Percentiles rank a stretch among this genome's conserved stretches.
Evolutionary conservation across 108 stramenopile species (phyloP).

Genomic region (Phaeodactylum tricornutum): DNA sequence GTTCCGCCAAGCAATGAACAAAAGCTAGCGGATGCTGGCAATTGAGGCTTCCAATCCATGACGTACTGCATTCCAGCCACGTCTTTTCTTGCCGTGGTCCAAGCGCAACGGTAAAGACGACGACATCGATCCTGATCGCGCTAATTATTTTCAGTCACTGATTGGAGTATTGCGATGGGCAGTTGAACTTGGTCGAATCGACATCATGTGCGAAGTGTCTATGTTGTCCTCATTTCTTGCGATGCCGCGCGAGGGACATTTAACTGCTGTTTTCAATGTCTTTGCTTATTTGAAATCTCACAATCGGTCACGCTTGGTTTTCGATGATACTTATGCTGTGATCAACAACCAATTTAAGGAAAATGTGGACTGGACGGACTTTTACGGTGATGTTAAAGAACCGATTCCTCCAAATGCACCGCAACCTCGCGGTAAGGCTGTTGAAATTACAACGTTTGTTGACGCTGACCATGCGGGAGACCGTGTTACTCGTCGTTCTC

Average conservation of each 20-base stretch:
- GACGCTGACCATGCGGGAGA: conserved; percentile 36
- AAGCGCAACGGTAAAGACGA: too few species aligned
- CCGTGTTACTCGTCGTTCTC: conserved; percentile 19
- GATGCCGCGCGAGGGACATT: conserved; percentile 42
- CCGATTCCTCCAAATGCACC: conserved; percentile 11
- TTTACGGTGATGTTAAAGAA: conserved; percentile 16
- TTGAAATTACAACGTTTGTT: conserved; percentile 11
- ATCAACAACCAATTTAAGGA: neutral
- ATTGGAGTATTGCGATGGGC: conserved; percentile 37
- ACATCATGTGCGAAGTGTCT: conserved; percentile 32
- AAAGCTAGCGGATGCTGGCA: too few species aligned
- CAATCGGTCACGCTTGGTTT: conserved; percentile 24
- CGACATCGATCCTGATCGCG: too few species aligned
- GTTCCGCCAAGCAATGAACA: too few species aligned
- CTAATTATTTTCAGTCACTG: conserved; percentile 17
- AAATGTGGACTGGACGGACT: too few species aligned
- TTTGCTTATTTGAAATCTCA: conserved; percentile 34
- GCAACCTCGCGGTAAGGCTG: conserved; percentile 17
- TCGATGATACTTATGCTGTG: conserved; percentile 21
- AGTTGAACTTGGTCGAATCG: conserved; percentile 28
- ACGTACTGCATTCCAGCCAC: too few species aligned
- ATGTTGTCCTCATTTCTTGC: conserved; percentile 35
- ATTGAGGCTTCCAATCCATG: too few species aligned
- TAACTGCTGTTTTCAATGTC: conserved; percentile 30
- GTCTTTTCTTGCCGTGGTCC: too few species aligned